Percentiles rank a stretch among this genome's conserved stretches.
Conservation (phyloP, 805 yeast species). For the Clavispora carvajalis region DNA sequence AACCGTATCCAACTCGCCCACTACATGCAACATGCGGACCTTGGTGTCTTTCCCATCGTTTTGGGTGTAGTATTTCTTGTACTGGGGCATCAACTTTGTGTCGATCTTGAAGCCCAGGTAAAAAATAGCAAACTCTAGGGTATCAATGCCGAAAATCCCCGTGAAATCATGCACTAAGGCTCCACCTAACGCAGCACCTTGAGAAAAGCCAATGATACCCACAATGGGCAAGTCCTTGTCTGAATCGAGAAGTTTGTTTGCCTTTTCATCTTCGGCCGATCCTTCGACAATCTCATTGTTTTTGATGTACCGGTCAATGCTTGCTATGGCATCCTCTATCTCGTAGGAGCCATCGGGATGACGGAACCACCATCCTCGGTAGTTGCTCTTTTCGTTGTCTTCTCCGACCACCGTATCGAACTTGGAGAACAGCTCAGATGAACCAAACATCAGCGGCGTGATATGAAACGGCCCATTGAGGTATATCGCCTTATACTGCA, state of each 20-base stretch:
- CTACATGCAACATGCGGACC: constrained; percentile 55
- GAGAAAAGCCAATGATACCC: constrained; percentile 88
- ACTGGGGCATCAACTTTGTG: constrained; percentile 23
- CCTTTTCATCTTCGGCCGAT: constrained; percentile 17
- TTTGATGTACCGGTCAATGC: constrained; percentile 45
- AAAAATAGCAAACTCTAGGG: constrained; percentile 65
- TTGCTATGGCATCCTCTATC: constrained; percentile 46
- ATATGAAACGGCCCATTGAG: constrained; percentile 73
- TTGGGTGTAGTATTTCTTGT: constrained; percentile 18
- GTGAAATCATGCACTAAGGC: constrained; percentile 57
- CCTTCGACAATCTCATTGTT: constrained; percentile 47
- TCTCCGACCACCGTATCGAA: constrained; percentile 38
- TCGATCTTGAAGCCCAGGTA: constrained; percentile 59
- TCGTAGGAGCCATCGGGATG: constrained; percentile 40
- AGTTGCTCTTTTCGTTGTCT: constrained; percentile 24
- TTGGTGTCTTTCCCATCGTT: constrained; percentile 13
- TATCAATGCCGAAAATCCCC: constrained; percentile 41
- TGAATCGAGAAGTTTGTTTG: constrained; percentile 14
- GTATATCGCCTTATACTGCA: constrained; percentile 67
- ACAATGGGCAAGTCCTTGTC: constrained; percentile 53
- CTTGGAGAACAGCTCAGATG: constrained; percentile 52
- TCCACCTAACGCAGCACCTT: constrained; percentile 88
- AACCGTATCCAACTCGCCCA: constrained; percentile 84
- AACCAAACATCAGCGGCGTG: constrained; percentile 68
- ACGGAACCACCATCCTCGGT: constrained; percentile 76